Conservation (phyloP, 345 rosid genomes). For the Syzygium oleosum region DNA sequence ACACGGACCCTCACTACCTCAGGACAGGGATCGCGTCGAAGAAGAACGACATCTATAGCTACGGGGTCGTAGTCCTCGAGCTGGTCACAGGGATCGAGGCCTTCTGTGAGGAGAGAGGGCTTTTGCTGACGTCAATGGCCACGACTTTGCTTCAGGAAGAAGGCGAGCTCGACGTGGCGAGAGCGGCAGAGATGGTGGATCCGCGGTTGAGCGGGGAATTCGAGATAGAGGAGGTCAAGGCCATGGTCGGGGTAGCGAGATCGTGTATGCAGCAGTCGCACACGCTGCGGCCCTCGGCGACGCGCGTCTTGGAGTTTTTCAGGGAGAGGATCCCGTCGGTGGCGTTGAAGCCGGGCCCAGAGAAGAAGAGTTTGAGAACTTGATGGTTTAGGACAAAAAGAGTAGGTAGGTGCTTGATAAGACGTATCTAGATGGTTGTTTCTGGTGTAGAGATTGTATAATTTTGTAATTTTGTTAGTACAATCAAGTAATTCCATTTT, state of each 20-base stretch:
- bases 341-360: not conserved
- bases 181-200: constrained; percentile 46
- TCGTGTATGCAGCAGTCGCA: constrained; percentile 43
- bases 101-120: constrained; percentile 50
- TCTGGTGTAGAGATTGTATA: not conserved
- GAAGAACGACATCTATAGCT: constrained; percentile 80
- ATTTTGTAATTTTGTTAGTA: not conserved
- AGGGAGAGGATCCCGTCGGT: constrained; percentile 16
- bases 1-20: constrained; percentile 81
- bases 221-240: constrained; percentile 45
- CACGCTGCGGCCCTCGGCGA: constrained; percentile 50
- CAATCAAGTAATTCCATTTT: not conserved
- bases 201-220: constrained; percentile 34
- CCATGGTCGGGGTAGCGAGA: constrained; percentile 40
- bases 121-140: constrained; percentile 32
- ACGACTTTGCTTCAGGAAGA: constrained; percentile 21
- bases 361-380: not conserved
- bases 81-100: constrained; percentile 71
- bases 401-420: not conserved
- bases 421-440: not conserved
- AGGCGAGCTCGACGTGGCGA: constrained; percentile 2
- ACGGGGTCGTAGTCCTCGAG: constrained; percentile 70
- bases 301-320: constrained; percentile 32
- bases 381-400: not conserved
- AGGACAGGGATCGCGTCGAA: constrained; percentile 72